Base-by-base conservation (phyloP, 345 rosid genomes). In the Hibiscus syriacus region DNA sequence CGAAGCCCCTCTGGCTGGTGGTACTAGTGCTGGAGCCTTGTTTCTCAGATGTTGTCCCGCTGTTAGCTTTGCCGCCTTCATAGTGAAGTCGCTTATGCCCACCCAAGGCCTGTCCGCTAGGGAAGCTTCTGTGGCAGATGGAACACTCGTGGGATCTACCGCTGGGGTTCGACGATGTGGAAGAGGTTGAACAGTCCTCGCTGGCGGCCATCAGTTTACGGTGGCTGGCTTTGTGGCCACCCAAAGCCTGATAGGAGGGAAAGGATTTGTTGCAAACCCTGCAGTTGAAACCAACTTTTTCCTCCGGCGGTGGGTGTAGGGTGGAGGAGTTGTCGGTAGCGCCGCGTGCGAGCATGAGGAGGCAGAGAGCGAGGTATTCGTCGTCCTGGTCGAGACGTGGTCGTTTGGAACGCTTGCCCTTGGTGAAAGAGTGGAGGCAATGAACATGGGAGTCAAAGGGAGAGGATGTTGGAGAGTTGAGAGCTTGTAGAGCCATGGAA, bases 181-280 rank as follows among this genome's bases (percentile, higher is more conserved):
- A 4, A 12, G 50, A n/a, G 14, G 72, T 49, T 55, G 82, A 56
- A 12, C 23, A 74, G 59, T 82, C 83, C 2, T 79, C 82, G 45
- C 41, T 74, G 14, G 60, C 67, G 54, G 46, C 61, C 41, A 67
- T 46, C 59, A 78, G 77, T 75, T 89, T 92, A 46, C 92, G 81
- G 80, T 92, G 98, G 62, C 96, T 92, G 30, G 98, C 90, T 71
- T 92, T 92, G 77, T 92, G 98, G 12, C 96, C 98, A 17, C 96
- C 98, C 27, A 92, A 79, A 13, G 96, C 98, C 74, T 92, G 98
- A 68, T 89, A 92, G 43, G 96, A 89, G 13, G 82, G 66, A 64
- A 92, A 89, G 1, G 85, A 83, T 74, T 85, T 92, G 75, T 78
- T 80, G 72, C 96, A 92, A 5, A 92, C 94, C 6, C 84, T 68